Evolutionary conservation across 2,329 filamentous ascomycete genomes (phyloP).

Genomic region (Fusarium avenaceum): DNA sequence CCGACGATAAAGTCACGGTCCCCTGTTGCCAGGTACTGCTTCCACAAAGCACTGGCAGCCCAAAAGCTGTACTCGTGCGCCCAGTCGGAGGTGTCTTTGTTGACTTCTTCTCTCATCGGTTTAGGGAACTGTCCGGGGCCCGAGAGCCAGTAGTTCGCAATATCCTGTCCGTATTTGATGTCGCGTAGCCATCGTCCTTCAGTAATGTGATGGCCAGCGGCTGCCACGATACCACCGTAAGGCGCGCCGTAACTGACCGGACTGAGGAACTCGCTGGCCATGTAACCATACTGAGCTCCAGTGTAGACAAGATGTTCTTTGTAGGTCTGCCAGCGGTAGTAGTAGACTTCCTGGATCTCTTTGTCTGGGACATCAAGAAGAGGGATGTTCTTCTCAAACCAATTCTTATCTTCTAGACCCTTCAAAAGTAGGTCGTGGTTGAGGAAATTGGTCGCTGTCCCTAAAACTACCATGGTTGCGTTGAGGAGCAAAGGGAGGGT

Average conservation of each 20-base stretch:
- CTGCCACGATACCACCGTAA: conserved; percentile 10
- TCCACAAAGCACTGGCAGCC: conserved; percentile 2
- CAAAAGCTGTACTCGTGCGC: conserved; percentile 17
- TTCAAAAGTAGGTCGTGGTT: not conserved
- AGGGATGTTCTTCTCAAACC: conserved; percentile 12
- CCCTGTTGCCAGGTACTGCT: conserved; percentile 1
- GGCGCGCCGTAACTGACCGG: conserved; percentile 7
- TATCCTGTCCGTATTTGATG: not conserved
- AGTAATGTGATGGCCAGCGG: conserved; percentile 6
- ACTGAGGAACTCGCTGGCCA: conserved; percentile 6
- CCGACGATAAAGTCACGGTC: not conserved
- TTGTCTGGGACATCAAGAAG: not conserved
- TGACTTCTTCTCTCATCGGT: conserved; percentile 5
- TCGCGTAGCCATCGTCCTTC: conserved; percentile 12
- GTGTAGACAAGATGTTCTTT: conserved; percentile 17
- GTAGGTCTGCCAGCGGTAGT: conserved; percentile 13
- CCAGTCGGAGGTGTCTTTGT: conserved; percentile 7
- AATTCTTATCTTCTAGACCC: not conserved
- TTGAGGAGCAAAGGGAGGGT: not conserved
- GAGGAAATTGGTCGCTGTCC: not conserved
- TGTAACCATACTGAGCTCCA: conserved; percentile 7
- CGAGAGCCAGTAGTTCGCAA: conserved; percentile 8
- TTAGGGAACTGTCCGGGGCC: conserved; percentile 9
- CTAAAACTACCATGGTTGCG: not conserved
- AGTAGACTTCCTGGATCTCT: conserved; percentile 5